A percentile compares a stretch with the other conserved stretches of the same genome.
These are phyloP conservation scores for Crithidia fasciculata DNA, from an alignment of 208 protist genomes.

Conservation along the genomic window DNA sequence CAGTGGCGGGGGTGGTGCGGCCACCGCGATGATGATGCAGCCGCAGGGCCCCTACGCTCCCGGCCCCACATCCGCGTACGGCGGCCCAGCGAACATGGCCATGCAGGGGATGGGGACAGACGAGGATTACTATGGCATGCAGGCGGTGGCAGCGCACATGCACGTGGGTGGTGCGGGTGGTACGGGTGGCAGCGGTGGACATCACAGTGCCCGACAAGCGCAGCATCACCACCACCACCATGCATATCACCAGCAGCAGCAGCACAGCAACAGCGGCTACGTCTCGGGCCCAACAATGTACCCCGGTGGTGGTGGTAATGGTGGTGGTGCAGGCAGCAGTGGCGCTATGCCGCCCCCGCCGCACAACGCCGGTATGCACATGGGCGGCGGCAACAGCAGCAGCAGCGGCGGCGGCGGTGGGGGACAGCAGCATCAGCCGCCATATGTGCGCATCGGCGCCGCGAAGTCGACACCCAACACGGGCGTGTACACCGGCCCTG, in stretches of 20 bases:
- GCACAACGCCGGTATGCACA: neutral
- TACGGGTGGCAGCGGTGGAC: neutral
- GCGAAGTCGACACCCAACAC: neutral
- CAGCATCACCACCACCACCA: conserved; percentile 1
- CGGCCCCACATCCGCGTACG: neutral
- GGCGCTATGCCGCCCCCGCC: neutral
- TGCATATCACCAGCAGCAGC: neutral
- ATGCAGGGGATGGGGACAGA: neutral
- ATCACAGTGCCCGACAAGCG: conserved; percentile 12
- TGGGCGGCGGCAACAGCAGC: neutral
- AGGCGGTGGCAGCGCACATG: neutral
- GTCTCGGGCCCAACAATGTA: neutral
- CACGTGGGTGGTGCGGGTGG: conserved; percentile 2
- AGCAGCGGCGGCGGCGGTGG: neutral
- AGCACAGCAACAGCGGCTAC: conserved; percentile 6
- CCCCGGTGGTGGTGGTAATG: neutral
- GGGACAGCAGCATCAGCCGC: conserved; percentile 5
- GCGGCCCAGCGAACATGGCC: neutral
- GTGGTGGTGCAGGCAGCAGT: neutral
- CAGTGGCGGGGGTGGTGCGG: neutral
- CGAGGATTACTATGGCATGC: conserved; percentile 27
- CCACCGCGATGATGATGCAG: neutral
- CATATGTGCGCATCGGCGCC: conserved; percentile 17
- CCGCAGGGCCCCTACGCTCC: conserved; percentile 6
- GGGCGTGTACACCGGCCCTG: too few species aligned